A percentile compares a stretch with the other conserved stretches of the same genome.
These are phyloP conservation scores for Ogataea angusta DNA, from an alignment of 805 yeast genomes.

Conservation along the genomic window DNA sequence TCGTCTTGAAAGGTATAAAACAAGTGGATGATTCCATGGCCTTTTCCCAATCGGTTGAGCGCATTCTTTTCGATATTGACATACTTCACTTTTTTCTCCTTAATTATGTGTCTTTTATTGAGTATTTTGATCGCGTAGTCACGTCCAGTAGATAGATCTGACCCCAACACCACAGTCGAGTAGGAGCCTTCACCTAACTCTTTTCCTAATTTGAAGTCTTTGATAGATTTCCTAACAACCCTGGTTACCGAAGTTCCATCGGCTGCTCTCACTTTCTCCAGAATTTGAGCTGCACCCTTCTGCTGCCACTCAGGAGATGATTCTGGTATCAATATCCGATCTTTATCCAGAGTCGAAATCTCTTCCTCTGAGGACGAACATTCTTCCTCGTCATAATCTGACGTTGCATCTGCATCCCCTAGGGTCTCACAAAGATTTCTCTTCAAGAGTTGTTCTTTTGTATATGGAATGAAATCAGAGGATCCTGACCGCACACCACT, in stretches of 20 bases:
- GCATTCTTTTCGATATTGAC: conserved; percentile 83
- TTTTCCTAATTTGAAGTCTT: conserved; percentile 84
- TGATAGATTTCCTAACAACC: conserved; percentile 54
- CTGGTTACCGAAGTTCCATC: conserved; percentile 51
- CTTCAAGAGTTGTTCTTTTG: neutral
- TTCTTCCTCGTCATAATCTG: conserved; percentile 1
- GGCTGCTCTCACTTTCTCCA: conserved; percentile 41
- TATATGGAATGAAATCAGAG: conserved; percentile 1
- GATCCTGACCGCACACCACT: conserved; percentile 1
- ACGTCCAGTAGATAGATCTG: conserved; percentile 61
- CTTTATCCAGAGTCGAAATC: neutral
- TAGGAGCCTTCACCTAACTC: conserved; percentile 95
- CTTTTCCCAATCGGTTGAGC: conserved; percentile 58
- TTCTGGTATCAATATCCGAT: conserved; percentile 8
- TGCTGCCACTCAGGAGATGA: conserved; percentile 49
- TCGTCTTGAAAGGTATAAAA: conserved; percentile 81
- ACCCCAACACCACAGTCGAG: conserved; percentile 86
- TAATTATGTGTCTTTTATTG: conserved; percentile 73
- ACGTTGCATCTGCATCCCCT: neutral
- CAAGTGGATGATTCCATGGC: conserved; percentile 63
- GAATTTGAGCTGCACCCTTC: conserved; percentile 56
- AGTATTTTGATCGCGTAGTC: conserved; percentile 74
- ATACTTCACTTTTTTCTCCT: conserved; percentile 79
- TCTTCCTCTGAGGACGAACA: neutral
- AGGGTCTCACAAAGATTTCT: neutral